Evolutionary conservation across 345 rosid species (phyloP).

Genomic region (Cardamine occulta): DNA sequence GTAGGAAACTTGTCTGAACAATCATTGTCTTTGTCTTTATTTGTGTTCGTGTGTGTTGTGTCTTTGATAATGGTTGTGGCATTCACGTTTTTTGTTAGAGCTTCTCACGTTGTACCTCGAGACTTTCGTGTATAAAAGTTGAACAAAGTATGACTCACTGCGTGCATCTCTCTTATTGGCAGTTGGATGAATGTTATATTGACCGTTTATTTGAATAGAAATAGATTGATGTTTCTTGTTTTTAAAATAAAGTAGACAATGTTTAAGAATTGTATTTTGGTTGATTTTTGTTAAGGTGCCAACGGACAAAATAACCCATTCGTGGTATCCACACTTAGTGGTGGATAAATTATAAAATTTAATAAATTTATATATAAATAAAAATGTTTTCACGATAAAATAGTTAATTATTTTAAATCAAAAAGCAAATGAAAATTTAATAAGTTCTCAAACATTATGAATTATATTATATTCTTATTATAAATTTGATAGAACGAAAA

Average conservation of each 20-base stretch:
- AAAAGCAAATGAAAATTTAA: background rate
- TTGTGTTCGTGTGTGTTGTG: conserved; percentile 38
- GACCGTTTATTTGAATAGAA: conserved; percentile 11
- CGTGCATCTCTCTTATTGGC: conserved; percentile 17
- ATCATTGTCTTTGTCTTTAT: conserved; percentile 24
- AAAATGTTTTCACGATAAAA: too few species aligned
- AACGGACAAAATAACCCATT: conserved; percentile 31
- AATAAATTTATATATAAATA: background rate
- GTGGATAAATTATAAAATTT: background rate
- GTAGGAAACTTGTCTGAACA: conserved; percentile 27
- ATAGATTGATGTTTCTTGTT: conserved; percentile 21
- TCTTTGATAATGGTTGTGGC: conserved; percentile 45
- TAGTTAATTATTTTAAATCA: background rate
- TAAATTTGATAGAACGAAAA: too few species aligned
- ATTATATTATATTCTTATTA: background rate
- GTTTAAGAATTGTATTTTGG: conserved; percentile 25
- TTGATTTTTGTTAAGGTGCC: conserved; percentile 33
- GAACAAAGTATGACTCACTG: conserved; percentile 4
- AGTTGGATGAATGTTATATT: conserved; percentile 22
- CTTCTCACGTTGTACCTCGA: conserved; percentile 58
- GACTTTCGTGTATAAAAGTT: conserved; percentile 7
- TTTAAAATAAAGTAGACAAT: background rate
- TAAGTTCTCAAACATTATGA: background rate
- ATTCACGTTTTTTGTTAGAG: conserved; percentile 59
- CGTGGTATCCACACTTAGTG: conserved; percentile 36